phyloP scores from a whole-genome alignment of 208 protist species.

The Leishmania arabica region DNA sequence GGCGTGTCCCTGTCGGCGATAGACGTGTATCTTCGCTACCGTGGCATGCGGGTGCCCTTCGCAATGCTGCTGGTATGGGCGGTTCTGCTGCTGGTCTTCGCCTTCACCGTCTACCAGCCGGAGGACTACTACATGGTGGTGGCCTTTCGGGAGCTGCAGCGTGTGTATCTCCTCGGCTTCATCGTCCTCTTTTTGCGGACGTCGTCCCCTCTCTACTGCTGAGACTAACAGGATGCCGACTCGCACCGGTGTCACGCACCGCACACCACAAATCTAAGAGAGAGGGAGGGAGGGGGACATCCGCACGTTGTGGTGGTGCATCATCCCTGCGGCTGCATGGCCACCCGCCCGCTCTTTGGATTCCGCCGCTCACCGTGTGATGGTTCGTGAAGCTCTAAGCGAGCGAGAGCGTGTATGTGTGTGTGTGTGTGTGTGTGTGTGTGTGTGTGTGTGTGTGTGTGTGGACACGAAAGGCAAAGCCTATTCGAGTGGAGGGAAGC shows the following conservation, averaged over 20 bases:
- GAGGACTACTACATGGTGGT: slow-evolving; percentile 71
- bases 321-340: too few species aligned
- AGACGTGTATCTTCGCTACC: slow-evolving; percentile 58
- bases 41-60: slow-evolving; percentile 52
- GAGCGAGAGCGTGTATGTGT: too few species aligned
- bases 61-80: slow-evolving; percentile 41
- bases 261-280: not conserved
- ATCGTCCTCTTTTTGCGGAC: slow-evolving; percentile 61
- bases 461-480: too few species aligned
- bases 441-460: too few species aligned
- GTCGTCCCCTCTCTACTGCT: slow-evolving; percentile 15
- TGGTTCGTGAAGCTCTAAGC: too few species aligned
- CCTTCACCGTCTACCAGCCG: slow-evolving; percentile 42
- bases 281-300: not conserved
- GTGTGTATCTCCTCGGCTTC: slow-evolving; percentile 47
- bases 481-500: too few species aligned
- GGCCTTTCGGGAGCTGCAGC: slow-evolving; percentile 43
- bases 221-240: not conserved
- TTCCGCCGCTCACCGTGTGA: too few species aligned
- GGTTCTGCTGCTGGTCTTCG: slow-evolving; percentile 38
- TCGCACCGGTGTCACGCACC: not conserved
- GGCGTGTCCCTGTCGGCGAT: slow-evolving; percentile 27
- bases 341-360: not conserved
- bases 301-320: too few species aligned
- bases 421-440: too few species aligned